A percentile compares a stretch with the other conserved stretches of the same genome.
phyloP scores from a whole-genome alignment of 345 rosid genomes.

The Eutrema japonicum region DNA sequence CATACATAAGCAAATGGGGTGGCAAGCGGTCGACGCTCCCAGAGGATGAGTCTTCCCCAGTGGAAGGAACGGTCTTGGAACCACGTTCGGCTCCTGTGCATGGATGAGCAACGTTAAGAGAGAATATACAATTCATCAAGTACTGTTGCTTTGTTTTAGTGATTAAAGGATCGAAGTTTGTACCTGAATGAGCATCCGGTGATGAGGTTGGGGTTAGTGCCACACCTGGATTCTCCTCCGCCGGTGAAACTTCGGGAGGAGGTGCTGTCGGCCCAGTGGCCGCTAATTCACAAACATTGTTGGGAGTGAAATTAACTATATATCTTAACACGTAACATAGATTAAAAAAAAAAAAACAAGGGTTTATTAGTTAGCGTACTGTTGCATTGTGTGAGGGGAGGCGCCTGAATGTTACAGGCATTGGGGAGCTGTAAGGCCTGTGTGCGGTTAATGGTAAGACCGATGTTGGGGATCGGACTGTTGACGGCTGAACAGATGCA shows the following conservation, averaged over 20 bases:
- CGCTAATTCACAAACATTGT: constrained; percentile 43
- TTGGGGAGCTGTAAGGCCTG: constrained; percentile 68
- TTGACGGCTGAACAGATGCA: constrained; percentile 69
- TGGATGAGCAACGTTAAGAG: neutral
- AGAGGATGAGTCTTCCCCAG: constrained; percentile 48
- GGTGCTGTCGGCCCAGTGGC: constrained; percentile 47
- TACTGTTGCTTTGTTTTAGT: constrained; percentile 1
- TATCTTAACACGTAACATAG: constrained; percentile 1
- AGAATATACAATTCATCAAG: constrained; percentile 19
- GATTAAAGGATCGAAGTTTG: neutral
- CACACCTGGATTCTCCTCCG: constrained; percentile 49
- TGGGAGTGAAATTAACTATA: constrained; percentile 20
- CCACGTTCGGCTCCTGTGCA: constrained; percentile 41
- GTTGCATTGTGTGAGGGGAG: constrained; percentile 64
- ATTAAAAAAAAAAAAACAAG: neutral
- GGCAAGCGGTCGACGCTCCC: constrained; percentile 46
- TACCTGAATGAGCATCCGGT: constrained; percentile 57
- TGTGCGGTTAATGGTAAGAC: constrained; percentile 66
- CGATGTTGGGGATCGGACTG: constrained; percentile 51
- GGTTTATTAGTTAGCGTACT: constrained; percentile 39
- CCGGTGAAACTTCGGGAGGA: constrained; percentile 47
- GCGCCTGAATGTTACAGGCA: constrained; percentile 65
- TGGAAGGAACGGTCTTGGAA: constrained; percentile 56
- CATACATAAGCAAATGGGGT: constrained; percentile 36
- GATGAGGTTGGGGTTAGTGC: constrained; percentile 49